phyloP scores from a whole-genome alignment of 106 monocot genomes.

The Dendrobium nobile region DNA sequence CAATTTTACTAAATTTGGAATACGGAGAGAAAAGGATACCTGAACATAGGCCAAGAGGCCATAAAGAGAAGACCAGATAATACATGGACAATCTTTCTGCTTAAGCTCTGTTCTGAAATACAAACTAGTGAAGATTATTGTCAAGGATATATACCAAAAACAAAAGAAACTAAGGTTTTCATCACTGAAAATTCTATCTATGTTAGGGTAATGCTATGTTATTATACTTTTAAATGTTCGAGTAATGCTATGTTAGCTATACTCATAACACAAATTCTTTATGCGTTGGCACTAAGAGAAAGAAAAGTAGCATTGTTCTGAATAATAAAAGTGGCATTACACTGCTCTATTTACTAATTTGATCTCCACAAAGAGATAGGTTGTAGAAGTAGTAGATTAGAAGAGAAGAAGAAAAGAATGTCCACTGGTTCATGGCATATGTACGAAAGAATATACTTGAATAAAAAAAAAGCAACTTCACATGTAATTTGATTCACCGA shows the following conservation, averaged over 20 bases:
- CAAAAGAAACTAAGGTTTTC: neutral
- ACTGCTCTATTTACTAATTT: neutral
- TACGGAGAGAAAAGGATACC: constrained; percentile 26
- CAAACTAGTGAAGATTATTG: constrained; percentile 14
- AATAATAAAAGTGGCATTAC: neutral
- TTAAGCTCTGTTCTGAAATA: constrained; percentile 64
- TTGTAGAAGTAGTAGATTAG: neutral
- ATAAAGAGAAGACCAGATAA: constrained; percentile 84
- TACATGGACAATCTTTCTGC: constrained; percentile 93
- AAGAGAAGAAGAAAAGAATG: neutral
- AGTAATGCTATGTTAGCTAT: no score
- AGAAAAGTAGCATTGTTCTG: neutral
- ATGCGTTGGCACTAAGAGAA: no score
- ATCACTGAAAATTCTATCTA: neutral
- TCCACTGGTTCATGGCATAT: neutral
- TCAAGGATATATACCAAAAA: neutral
- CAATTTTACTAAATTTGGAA: neutral
- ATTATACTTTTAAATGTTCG: neutral
- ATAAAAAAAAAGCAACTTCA: neutral
- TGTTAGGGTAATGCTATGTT: neutral
- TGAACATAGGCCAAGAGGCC: constrained; percentile 92
- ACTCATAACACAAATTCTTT: no score
- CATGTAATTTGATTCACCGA: neutral
- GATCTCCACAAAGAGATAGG: neutral
- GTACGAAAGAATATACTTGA: neutral